phyloP scores from a whole-genome alignment of 257 asterid genomes.

The Solanum ossicruentum region DNA sequence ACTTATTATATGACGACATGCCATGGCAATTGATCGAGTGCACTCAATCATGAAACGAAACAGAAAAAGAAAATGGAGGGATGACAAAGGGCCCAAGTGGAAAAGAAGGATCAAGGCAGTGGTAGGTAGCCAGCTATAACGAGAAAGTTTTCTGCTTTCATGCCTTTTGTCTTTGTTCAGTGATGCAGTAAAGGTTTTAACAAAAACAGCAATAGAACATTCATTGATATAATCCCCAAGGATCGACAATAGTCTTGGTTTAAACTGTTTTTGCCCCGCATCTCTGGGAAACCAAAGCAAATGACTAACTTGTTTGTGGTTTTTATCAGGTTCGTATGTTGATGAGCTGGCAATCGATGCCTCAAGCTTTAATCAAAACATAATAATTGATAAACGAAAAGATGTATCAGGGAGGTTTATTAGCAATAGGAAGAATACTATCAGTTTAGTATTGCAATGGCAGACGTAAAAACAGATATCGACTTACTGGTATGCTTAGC shows the following conservation, averaged over 20 bases:
- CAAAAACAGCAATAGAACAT: background rate
- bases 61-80: background rate
- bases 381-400: background rate
- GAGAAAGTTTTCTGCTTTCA: background rate
- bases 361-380: background rate
- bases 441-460: background rate
- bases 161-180: background rate
- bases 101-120: background rate
- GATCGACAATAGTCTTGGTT: background rate
- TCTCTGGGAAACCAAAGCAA: background rate
- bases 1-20: background rate
- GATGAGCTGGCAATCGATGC: background rate
- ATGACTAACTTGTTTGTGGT: background rate
- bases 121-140: background rate
- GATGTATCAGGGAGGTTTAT: background rate
- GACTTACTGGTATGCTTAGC: constrained; percentile 63
- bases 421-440: background rate
- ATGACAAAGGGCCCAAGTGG: background rate
- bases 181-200: background rate
- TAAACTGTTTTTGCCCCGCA: background rate
- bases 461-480: constrained; percentile 1
- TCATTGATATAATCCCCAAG: background rate
- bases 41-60: background rate
- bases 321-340: background rate
- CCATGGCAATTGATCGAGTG: background rate